Conservation (phyloP, 75 land plant genomes). For the Picea sitchensis region DNA sequence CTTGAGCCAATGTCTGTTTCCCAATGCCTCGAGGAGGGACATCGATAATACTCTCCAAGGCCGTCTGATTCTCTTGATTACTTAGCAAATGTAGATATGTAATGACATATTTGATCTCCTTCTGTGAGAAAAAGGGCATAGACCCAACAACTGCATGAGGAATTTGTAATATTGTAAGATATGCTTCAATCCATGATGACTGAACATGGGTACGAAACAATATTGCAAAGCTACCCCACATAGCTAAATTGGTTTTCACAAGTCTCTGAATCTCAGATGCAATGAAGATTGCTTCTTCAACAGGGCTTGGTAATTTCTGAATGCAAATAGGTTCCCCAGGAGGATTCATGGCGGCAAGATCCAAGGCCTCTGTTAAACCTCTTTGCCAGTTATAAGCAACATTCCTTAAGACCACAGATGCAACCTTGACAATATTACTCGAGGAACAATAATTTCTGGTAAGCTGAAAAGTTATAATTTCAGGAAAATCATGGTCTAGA, state of each 20-base stretch:
- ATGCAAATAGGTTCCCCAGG: constrained; percentile 5
- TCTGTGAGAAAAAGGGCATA: no score
- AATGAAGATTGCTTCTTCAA: constrained; percentile 19
- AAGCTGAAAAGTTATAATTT: constrained; percentile 18
- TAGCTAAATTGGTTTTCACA: constrained; percentile 6
- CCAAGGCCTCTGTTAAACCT: constrained; percentile 6
- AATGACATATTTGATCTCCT: constrained; percentile 12
- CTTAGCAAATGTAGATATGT: constrained; percentile 18
- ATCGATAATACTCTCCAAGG: constrained; percentile 16
- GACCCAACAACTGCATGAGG: neutral
- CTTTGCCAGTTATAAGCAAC: neutral
- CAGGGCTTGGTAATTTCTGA: neutral
- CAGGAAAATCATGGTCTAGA: constrained; percentile 15
- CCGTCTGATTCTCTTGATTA: constrained; percentile 14
- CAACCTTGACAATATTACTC: constrained; percentile 9
- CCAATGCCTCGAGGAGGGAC: constrained; percentile 25
- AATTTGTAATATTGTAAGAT: constrained; percentile 8
- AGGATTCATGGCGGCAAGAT: constrained; percentile 17
- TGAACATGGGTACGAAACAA: constrained; percentile 21
- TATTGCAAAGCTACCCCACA: constrained; percentile 15
- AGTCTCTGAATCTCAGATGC: constrained; percentile 9
- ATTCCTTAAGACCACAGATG: constrained; percentile 13
- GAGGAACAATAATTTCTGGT: constrained; percentile 21
- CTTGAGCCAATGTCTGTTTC: constrained; percentile 8
- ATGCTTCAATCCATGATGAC: constrained; percentile 12